Conservation (phyloP, 768 basidiomycete genomes). For the Serendipita sp. region DNA sequence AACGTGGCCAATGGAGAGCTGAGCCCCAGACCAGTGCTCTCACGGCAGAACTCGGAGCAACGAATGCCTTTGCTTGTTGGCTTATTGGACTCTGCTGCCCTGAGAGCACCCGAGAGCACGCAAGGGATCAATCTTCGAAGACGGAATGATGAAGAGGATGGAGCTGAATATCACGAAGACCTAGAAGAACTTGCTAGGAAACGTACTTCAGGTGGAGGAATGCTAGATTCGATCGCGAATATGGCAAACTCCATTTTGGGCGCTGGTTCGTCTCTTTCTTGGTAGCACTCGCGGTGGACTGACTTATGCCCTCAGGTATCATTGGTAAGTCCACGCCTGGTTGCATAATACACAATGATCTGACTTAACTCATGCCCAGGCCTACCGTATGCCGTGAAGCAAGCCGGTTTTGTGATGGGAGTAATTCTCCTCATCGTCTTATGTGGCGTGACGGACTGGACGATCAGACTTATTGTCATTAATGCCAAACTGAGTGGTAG, state of each 20-base stretch:
- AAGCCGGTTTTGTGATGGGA: constrained; percentile 88
- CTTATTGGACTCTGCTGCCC: constrained; percentile 45
- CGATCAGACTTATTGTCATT: constrained; percentile 85
- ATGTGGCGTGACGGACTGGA: constrained; percentile 89
- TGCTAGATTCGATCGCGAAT: constrained; percentile 70
- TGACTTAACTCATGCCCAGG: constrained; percentile 28
- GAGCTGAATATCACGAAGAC: constrained; percentile 31
- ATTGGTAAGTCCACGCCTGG: constrained; percentile 36
- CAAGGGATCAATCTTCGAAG: constrained; percentile 26
- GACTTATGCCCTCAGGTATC: constrained; percentile 32
- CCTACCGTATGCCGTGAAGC: constrained; percentile 82
- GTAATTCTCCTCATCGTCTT: constrained; percentile 65
- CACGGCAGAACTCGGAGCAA: constrained; percentile 25
- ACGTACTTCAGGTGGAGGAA: constrained; percentile 48
- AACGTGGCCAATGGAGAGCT: constrained; percentile 20
- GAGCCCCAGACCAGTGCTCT: constrained; percentile 23
- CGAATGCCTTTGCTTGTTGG: constrained; percentile 67
- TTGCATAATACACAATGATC: background rate
- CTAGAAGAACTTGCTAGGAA: constrained; percentile 59
- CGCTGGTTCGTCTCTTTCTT: constrained; percentile 41
- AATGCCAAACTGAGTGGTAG: constrained; percentile 93
- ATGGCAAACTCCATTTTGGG: constrained; percentile 96
- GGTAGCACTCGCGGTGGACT: background rate
- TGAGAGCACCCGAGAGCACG: constrained; percentile 42
- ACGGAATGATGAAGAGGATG: constrained; percentile 19